phyloP scores from a whole-genome alignment of 805 yeast genomes.

The Metschnikowia anglica region DNA sequence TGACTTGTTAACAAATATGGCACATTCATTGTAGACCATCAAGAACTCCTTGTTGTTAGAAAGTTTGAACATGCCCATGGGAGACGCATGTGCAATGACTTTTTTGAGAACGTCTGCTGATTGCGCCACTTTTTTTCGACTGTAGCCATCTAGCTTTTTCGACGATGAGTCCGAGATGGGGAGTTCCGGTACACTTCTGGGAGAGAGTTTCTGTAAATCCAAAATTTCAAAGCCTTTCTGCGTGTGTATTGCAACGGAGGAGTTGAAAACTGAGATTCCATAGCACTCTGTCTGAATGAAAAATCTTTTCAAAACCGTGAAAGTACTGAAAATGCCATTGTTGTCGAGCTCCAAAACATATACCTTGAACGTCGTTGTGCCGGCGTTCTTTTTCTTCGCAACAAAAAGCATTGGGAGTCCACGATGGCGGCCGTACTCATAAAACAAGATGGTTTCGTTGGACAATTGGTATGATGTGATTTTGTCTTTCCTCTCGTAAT shows the following conservation, averaged over 20 bases:
- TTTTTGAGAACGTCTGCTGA: slow-evolving; percentile 32
- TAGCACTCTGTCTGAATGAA: slow-evolving; percentile 55
- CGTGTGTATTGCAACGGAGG: slow-evolving; percentile 66
- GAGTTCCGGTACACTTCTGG: slow-evolving; percentile 58
- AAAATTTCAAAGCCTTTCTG: slow-evolving; percentile 65
- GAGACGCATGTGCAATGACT: slow-evolving; percentile 43
- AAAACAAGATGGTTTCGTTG: slow-evolving; percentile 52
- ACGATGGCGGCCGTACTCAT: slow-evolving; percentile 68
- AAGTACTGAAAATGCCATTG: slow-evolving; percentile 43
- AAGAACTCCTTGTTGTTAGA: slow-evolving; percentile 52
- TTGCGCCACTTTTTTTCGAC: slow-evolving; percentile 30
- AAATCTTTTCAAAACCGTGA: slow-evolving; percentile 44
- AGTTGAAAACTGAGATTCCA: slow-evolving; percentile 62
- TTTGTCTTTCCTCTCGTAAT: slow-evolving; percentile 41
- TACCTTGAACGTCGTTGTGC: slow-evolving; percentile 53
- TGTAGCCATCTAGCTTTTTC: slow-evolving; percentile 33
- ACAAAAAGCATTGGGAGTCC: slow-evolving; percentile 57
- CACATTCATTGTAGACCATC: slow-evolving; percentile 69
- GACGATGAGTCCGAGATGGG: slow-evolving; percentile 22
- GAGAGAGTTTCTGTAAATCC: slow-evolving; percentile 56
- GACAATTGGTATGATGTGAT: slow-evolving; percentile 50
- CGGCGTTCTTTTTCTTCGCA: slow-evolving; percentile 53
- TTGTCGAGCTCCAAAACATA: slow-evolving; percentile 58
- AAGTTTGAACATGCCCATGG: slow-evolving; percentile 66
- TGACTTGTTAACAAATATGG: slow-evolving; percentile 59